A percentile compares a stretch with the other conserved stretches of the same genome.
phyloP scores from a whole-genome alignment of 176 grass and related monocot genomes.

The Avena sativa region DNA sequence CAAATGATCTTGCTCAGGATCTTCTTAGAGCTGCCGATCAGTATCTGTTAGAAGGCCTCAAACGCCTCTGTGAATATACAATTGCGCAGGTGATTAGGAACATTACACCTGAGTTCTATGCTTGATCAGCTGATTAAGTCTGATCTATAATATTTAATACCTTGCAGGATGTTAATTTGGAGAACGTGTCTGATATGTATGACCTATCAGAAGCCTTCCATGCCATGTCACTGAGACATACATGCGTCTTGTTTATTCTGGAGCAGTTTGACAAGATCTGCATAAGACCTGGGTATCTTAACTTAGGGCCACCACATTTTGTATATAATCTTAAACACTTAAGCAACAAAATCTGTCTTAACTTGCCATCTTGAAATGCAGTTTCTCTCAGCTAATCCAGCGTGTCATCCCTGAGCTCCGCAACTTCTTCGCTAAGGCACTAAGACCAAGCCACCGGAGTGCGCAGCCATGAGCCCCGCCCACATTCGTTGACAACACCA shows the following conservation, averaged over 20 bases:
- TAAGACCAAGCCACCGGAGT: constrained; percentile 62
- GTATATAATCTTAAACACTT: background rate
- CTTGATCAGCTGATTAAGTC: constrained; percentile 32
- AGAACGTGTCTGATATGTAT: constrained; percentile 91
- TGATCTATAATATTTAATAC: constrained; percentile 37
- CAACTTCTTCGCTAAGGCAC: constrained; percentile 73
- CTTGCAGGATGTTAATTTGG: constrained; percentile 88
- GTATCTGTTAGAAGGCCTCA: constrained; percentile 98
- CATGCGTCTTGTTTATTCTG: constrained; percentile 91
- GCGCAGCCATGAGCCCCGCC: constrained; percentile 29
- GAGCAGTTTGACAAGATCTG: constrained; percentile 95
- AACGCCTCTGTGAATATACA: constrained; percentile 92
- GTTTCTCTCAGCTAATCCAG: constrained; percentile 74
- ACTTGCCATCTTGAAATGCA: constrained; percentile 44
- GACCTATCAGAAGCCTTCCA: constrained; percentile 94
- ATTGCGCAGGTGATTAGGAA: constrained; percentile 82
- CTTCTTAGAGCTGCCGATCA: constrained; percentile 97
- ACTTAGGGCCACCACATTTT: background rate
- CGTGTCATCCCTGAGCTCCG: constrained; percentile 91
- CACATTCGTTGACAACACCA: constrained; percentile 58
- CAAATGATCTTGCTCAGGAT: constrained; percentile 85
- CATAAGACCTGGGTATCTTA: constrained; percentile 69
- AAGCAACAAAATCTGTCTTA: background rate
- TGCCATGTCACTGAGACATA: constrained; percentile 96
- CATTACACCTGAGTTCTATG: constrained; percentile 22